These are phyloP conservation scores for Fusarium praegraminearum DNA, from an alignment of 2,329 filamentous ascomycete genomes.

Conservation along the genomic window DNA sequence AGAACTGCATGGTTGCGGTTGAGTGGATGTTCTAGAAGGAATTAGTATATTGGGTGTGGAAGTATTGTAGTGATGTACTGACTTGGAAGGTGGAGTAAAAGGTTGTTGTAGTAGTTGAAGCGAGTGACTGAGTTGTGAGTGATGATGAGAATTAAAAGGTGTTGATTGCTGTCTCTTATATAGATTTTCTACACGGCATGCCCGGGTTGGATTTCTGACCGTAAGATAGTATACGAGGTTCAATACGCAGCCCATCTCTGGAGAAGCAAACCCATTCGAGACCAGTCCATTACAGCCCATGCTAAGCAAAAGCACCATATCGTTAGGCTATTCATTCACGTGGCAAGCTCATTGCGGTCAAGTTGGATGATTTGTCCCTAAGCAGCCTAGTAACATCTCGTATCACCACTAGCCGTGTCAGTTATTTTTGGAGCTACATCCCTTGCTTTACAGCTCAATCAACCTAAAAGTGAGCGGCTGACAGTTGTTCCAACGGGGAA, in stretches of 20 bases:
- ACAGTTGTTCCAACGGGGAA: background rate
- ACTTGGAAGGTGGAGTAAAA: background rate
- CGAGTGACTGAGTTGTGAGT: slow-evolving; percentile 25
- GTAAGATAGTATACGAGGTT: slow-evolving; percentile 4
- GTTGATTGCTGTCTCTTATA: background rate
- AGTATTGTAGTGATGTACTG: background rate
- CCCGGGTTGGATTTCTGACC: background rate
- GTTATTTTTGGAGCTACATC: slow-evolving; percentile 12
- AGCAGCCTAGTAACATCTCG: slow-evolving; percentile 15
- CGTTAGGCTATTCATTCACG: background rate
- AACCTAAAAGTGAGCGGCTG: background rate
- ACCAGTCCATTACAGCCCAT: slow-evolving; percentile 5
- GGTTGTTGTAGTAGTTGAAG: background rate
- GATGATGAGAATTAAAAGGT: background rate
- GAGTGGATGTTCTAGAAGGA: background rate
- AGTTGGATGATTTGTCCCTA: background rate
- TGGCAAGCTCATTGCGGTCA: background rate
- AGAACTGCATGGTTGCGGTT: slow-evolving; percentile 57
- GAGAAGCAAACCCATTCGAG: slow-evolving; percentile 3
- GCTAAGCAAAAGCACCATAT: background rate
- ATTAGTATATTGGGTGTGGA: background rate
- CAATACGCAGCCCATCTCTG: background rate
- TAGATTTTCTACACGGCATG: background rate
- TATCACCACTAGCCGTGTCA: background rate
- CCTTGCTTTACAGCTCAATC: background rate